Evolutionary conservation across 805 yeast genomes (phyloP), one percentile per base, ranked within the genome.

Genomic region (Lachancea meyersii): DNA sequence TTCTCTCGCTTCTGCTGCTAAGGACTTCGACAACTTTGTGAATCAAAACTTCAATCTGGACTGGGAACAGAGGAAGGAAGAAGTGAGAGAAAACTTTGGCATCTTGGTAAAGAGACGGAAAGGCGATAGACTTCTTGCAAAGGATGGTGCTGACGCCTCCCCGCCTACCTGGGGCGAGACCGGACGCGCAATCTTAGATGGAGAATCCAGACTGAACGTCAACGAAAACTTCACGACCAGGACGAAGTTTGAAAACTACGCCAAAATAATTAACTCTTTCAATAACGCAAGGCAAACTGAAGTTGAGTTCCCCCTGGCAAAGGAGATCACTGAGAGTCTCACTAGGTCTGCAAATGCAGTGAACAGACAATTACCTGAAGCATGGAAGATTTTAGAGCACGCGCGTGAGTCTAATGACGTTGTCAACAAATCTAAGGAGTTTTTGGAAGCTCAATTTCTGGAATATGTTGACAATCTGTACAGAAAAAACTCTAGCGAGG

Each of bases 51-150:
- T 93, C 20, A 69, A 82, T 3, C 71, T 84, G 37, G 96, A 89
- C 61, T 93, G 97, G 97, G 78, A 78, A 44, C 76, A 76, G 38
- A 77, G 86, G 49, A 81, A 86, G 54, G 78, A 79, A 48, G 84
- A 81, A 52, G 73, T 91, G 36, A 76, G 85, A 57, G 81, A 78
- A 49, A 76, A 81, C 17, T 76, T 87, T 50, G 91, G 94, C 1
- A 70, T 77, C 17, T 63, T 74, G 13, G 51, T 71, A 36, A 67
- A 65, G 37, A 62, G 52, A 33, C 53, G 57, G 9, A 48, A 43
- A 22, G 22, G 31, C 9, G 22, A 36, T 27, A 17, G 35, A 11
- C 36, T 18, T 11, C 35, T 37, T 19, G 35, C 49, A 10, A 52
- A 48, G 14, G 48, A 50, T 13, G 49, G 52, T 10, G 35, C 47